A percentile compares a stretch with the other conserved stretches of the same genome.
These are phyloP conservation scores for Cicer bijugum DNA, from an alignment of 306 rosid species.

Conservation along the genomic window DNA sequence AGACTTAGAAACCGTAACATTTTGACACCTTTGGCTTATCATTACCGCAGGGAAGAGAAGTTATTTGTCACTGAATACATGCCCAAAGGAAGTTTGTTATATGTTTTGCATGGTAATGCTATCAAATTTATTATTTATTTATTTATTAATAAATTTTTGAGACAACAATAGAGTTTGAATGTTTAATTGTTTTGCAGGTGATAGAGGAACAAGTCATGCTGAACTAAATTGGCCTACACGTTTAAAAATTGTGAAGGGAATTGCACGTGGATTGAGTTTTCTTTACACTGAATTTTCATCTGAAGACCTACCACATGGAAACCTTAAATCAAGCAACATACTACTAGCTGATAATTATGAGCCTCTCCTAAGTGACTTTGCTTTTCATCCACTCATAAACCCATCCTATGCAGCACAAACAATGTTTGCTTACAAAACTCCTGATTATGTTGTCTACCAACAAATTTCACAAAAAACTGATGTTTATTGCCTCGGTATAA, in stretches of 20 bases:
- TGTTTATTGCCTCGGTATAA: constrained; percentile 83
- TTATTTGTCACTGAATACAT: constrained; percentile 67
- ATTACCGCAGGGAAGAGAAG: constrained; percentile 88
- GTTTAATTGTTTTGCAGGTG: constrained; percentile 56
- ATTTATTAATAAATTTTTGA: too few species aligned
- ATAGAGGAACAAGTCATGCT: constrained; percentile 71
- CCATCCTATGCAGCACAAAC: constrained; percentile 57
- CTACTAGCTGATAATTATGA: constrained; percentile 61
- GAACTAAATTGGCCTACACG: constrained; percentile 80
- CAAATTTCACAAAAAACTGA: constrained; percentile 69
- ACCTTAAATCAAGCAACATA: constrained; percentile 89
- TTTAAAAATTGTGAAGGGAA: constrained; percentile 69
- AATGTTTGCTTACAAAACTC: constrained; percentile 76
- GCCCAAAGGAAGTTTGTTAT: constrained; percentile 88
- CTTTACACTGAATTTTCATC: constrained; percentile 59
- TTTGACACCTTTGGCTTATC: constrained; percentile 74
- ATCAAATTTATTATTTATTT: too few species aligned
- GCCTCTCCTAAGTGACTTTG: constrained; percentile 74
- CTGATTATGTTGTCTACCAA: constrained; percentile 58
- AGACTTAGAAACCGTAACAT: constrained; percentile 64
- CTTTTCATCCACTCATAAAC: constrained; percentile 63
- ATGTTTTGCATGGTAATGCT: constrained; percentile 74
- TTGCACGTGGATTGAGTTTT: constrained; percentile 67
- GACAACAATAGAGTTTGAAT: neutral
- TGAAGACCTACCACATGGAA: constrained; percentile 85